phyloP scores from a whole-genome alignment of 2,329 filamentous ascomycete species.

The Lachnellula occidentalis region DNA sequence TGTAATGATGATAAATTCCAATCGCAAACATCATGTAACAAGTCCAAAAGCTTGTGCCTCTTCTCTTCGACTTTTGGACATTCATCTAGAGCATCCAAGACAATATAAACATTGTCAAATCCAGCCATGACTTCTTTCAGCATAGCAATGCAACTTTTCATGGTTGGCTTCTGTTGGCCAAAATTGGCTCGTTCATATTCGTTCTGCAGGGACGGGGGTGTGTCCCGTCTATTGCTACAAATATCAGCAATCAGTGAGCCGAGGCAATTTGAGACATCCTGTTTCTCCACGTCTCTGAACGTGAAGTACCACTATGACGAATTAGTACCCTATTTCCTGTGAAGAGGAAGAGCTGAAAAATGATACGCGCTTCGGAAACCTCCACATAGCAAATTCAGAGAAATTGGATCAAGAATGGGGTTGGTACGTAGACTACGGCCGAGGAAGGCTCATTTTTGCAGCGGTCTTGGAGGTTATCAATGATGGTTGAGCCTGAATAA shows the following conservation, averaged over 20 bases:
- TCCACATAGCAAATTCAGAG: too few relatives aligned
- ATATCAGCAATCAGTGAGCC: slow-evolving; percentile 8
- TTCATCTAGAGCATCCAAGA: slow-evolving; percentile 18
- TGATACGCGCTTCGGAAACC: too few relatives aligned
- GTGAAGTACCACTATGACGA: slow-evolving; percentile 14
- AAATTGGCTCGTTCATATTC: slow-evolving; percentile 1
- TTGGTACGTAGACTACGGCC: not conserved
- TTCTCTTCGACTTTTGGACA: slow-evolving; percentile 6
- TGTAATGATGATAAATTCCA: slow-evolving; percentile 2
- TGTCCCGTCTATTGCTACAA: slow-evolving; percentile 8
- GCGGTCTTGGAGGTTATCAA: slow-evolving; percentile 4
- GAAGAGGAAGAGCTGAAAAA: too few relatives aligned
- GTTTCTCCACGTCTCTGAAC: slow-evolving; percentile 6
- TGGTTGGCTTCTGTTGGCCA: slow-evolving; percentile 7
- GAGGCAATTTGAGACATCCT: slow-evolving; percentile 6
- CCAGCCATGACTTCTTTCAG: slow-evolving; percentile 1
- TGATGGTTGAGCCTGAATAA: slow-evolving; percentile 6
- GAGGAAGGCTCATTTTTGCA: not conserved
- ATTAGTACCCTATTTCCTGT: not conserved
- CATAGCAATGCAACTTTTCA: slow-evolving; percentile 1
- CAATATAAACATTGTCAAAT: slow-evolving; percentile 10
- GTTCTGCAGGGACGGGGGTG: not conserved
- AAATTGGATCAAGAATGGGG: too few relatives aligned
- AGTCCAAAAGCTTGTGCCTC: not conserved
- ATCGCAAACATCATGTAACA: not conserved